Conservation (phyloP, 164 flowering plant species). For the Stephania yunnanensis region DNA sequence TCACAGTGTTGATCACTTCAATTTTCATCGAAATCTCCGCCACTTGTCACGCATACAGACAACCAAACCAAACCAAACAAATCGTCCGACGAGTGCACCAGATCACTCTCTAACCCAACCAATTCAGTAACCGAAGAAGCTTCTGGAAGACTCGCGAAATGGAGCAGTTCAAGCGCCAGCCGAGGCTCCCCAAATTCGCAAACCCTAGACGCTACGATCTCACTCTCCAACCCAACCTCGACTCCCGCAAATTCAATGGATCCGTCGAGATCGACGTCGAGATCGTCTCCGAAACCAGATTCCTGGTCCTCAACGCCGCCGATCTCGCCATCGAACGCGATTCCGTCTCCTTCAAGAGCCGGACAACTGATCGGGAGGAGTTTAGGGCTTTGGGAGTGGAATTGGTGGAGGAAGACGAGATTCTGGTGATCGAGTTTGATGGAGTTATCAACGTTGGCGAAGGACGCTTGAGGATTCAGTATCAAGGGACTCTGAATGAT, state of each 20-base stretch:
- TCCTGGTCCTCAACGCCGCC: slow-evolving; percentile 58
- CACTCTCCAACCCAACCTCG: slow-evolving; percentile 49
- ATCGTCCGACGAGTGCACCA: neutral
- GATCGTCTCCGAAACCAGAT: slow-evolving; percentile 38
- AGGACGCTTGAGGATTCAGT: slow-evolving; percentile 34
- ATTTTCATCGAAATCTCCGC: no score
- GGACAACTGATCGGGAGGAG: slow-evolving; percentile 14
- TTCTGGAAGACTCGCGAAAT: neutral
- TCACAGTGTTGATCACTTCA: no score
- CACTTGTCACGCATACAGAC: no score
- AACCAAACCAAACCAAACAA: no score
- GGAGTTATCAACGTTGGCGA: slow-evolving; percentile 30
- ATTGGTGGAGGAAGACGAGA: slow-evolving; percentile 50
- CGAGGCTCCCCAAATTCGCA: slow-evolving; percentile 54
- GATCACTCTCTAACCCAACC: neutral
- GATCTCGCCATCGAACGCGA: slow-evolving; percentile 33
- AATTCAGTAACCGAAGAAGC: neutral
- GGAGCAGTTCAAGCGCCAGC: slow-evolving; percentile 49
- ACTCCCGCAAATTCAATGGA: slow-evolving; percentile 55
- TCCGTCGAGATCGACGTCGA: slow-evolving; percentile 34
- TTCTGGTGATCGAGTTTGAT: slow-evolving; percentile 41
- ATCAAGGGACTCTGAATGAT: slow-evolving; percentile 74
- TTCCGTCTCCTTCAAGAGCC: slow-evolving; percentile 27
- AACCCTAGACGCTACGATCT: slow-evolving; percentile 60
- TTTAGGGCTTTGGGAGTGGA: slow-evolving; percentile 29